Evolutionary conservation across 306 rosid genomes (phyloP).

Genomic region (Cucurbita maxima): DNA sequence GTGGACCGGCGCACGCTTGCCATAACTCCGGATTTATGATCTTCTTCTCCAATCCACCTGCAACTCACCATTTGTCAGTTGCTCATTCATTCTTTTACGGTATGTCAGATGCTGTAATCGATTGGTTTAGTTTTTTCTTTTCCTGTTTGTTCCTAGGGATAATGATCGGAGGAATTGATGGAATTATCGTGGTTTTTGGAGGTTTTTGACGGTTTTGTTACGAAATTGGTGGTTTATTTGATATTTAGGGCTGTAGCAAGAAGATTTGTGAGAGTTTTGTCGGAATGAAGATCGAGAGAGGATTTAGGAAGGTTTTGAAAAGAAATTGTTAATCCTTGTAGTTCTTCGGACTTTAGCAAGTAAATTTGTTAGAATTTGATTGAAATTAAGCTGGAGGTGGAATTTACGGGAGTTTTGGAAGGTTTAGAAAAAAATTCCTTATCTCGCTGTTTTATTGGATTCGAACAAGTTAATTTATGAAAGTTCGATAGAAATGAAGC

Average conservation of each 20-base stretch:
- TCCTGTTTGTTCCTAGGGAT: constrained; percentile 13
- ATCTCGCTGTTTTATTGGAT: too few relatives aligned
- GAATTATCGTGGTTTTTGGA: background rate
- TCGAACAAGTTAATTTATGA: background rate
- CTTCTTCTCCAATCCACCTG: constrained; percentile 33
- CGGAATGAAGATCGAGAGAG: too few relatives aligned
- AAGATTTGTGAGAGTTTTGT: background rate
- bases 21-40: constrained; percentile 71
- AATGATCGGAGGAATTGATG: background rate
- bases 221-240: background rate
- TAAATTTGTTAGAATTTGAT: background rate
- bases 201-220: background rate
- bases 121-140: background rate
- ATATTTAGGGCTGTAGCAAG: background rate
- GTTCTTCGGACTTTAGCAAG: background rate
- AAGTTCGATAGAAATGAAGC: background rate
- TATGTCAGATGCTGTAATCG: background rate
- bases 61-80: constrained; percentile 21
- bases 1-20: constrained; percentile 98
- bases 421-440: background rate
- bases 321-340: background rate
- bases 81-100: background rate
- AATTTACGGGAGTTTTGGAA: background rate
- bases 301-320: background rate
- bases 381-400: background rate